Percentiles rank a stretch among this genome's conserved stretches.
phyloP scores from a whole-genome alignment of 1,139 yeast species.

The Scheffersomyces segobiensis region DNA sequence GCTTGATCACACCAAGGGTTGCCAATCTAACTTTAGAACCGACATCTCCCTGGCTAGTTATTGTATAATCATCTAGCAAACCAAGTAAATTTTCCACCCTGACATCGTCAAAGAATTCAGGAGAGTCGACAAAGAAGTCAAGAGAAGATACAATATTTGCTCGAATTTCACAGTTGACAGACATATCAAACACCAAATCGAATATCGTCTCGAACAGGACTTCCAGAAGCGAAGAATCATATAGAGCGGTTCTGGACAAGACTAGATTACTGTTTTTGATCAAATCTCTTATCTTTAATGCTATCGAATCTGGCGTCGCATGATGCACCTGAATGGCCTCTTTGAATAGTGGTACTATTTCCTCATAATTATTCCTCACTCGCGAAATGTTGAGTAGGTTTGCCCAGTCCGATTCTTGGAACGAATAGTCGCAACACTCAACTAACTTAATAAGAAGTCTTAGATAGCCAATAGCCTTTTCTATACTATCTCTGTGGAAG shows the following conservation, averaged over 20 bases:
- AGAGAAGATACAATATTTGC: constrained; percentile 22
- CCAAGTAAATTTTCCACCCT: constrained; percentile 18
- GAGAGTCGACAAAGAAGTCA: constrained; percentile 1
- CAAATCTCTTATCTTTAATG: constrained; percentile 24
- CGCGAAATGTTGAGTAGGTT: constrained; percentile 19
- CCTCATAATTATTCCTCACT: constrained; percentile 11
- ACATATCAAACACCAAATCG: constrained; percentile 15
- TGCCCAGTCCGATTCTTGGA: constrained; percentile 14
- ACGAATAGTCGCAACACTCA: neutral
- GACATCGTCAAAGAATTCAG: constrained; percentile 9
- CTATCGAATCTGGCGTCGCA: constrained; percentile 15
- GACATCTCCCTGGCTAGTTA: constrained; percentile 73
- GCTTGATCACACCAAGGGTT: constrained; percentile 39
- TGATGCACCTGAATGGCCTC: constrained; percentile 18
- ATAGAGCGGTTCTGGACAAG: constrained; percentile 35
- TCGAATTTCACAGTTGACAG: constrained; percentile 27
- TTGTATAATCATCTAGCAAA: constrained; percentile 62
- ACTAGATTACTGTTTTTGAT: constrained; percentile 29
- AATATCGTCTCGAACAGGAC: constrained; percentile 3
- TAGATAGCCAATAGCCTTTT: constrained; percentile 34
- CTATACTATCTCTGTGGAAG: constrained; percentile 27
- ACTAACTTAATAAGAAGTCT: constrained; percentile 17
- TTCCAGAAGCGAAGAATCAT: constrained; percentile 10
- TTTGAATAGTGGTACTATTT: constrained; percentile 22
- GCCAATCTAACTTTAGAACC: constrained; percentile 71